Conservation (phyloP, 495 filamentous ascomycete genomes). For the Letharia columbiana region DNA sequence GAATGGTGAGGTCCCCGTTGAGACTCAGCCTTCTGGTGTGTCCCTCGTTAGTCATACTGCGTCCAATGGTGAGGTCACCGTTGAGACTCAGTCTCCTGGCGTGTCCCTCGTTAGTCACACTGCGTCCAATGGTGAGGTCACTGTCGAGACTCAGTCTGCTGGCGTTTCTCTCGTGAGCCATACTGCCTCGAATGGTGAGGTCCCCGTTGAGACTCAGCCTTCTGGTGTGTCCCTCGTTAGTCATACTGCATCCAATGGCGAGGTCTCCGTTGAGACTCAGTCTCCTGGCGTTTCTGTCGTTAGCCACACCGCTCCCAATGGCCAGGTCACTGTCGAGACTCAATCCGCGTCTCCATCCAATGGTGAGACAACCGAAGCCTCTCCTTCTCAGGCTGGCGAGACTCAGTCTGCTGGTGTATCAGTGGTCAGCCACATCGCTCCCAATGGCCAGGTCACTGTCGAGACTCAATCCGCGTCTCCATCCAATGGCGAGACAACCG, state of each 20-base stretch:
- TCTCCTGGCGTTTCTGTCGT: not conserved
- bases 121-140: not conserved
- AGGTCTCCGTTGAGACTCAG: not conserved
- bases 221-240: not conserved
- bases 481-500: not conserved
- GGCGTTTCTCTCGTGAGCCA: not conserved
- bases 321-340: conserved; percentile 9
- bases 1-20: not conserved
- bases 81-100: not conserved
- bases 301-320: conserved; percentile 1
- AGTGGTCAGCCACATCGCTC: not conserved
- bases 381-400: not conserved
- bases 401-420: not conserved
- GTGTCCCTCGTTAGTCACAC: not conserved
- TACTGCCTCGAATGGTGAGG: conserved; percentile 3
- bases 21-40: not conserved
- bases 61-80: not conserved
- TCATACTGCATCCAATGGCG: not conserved
- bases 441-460: conserved; percentile 7
- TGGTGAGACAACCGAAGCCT: not conserved
- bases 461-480: not conserved
- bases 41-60: not conserved
- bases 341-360: not conserved
- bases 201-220: conserved; percentile 1
- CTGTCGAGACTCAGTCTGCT: not conserved